A percentile compares a stretch with the other conserved stretches of the same genome.
Conservation (phyloP, 2,329 filamentous ascomycete genomes). For the Tolypocladium capitatum region DNA sequence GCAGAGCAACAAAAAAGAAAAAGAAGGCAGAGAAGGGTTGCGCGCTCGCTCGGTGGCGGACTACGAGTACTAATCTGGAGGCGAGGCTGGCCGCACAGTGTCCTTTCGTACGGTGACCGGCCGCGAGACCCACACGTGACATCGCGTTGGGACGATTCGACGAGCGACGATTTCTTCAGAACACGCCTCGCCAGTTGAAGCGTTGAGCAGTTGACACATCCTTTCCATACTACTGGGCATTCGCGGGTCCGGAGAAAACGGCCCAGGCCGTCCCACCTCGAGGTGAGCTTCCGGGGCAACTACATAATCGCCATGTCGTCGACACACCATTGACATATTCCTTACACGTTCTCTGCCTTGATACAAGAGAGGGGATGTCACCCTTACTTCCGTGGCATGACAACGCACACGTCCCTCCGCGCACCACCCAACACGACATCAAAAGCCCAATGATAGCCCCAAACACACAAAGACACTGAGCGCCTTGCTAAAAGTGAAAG, state of each 20-base stretch:
- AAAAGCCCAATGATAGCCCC: conserved; percentile 4
- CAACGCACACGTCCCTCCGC: conserved; percentile 9
- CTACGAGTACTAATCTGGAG: too few relatives aligned
- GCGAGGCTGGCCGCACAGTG: too few relatives aligned
- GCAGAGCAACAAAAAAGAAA: background rate
- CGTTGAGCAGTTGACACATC: background rate
- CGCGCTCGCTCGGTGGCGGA: too few relatives aligned
- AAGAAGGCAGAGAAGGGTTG: background rate
- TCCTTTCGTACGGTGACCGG: background rate
- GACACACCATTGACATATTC: background rate
- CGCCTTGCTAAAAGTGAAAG: conserved; percentile 22
- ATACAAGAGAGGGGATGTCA: conserved; percentile 29
- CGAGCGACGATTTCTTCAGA: background rate
- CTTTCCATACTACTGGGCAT: background rate
- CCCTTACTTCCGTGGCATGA: conserved; percentile 15
- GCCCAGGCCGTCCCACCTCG: background rate
- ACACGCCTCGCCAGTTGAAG: background rate
- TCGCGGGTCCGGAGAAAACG: too few relatives aligned
- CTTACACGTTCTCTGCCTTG: conserved; percentile 4
- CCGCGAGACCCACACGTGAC: background rate
- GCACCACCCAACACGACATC: conserved; percentile 5
- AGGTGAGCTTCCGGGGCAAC: background rate
- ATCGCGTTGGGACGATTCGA: background rate
- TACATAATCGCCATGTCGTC: background rate
- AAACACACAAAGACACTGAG: conserved; percentile 12